Percentiles rank a stretch among this genome's conserved stretches.
phyloP scores from a whole-genome alignment of 2,329 filamentous ascomycete species.

The Pseudohalonectria lignicola region DNA sequence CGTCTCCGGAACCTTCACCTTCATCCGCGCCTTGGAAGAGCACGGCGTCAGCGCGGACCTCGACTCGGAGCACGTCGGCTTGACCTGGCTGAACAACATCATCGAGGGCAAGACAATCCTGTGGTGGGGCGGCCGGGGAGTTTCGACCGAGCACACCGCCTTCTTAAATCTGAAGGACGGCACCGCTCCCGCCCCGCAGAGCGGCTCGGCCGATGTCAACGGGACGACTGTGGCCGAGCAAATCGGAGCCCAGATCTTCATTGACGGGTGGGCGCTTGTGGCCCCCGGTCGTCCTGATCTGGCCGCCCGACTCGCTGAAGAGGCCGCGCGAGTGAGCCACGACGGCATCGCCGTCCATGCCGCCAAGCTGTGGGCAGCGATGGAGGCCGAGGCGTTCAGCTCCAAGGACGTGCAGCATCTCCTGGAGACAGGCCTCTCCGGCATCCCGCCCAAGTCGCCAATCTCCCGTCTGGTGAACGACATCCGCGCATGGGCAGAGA shows the following conservation, averaged over 20 bases:
- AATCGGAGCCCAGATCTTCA: conserved; percentile 26
- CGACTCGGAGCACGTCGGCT: conserved; percentile 12
- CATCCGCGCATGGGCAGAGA: conserved; percentile 16
- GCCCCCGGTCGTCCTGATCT: conserved; percentile 16
- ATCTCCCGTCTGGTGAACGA: conserved; percentile 16
- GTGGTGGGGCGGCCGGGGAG: conserved; percentile 26
- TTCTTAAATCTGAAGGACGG: conserved; percentile 24
- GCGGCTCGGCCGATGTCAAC: conserved; percentile 16
- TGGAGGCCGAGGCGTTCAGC: conserved; percentile 25
- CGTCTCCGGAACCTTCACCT: conserved; percentile 22
- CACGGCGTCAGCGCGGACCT: conserved; percentile 10
- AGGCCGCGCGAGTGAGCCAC: conserved; percentile 23
- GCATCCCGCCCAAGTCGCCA: conserved; percentile 16
- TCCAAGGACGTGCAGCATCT: conserved; percentile 19
- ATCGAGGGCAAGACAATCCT: conserved; percentile 19
- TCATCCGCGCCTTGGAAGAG: conserved; percentile 22
- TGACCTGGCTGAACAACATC: conserved; percentile 20
- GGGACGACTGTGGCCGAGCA: conserved; percentile 21
- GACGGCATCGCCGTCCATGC: conserved; percentile 25
- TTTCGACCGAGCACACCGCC: conserved; percentile 26
- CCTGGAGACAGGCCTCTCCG: conserved; percentile 17
- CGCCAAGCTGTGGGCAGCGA: conserved; percentile 24
- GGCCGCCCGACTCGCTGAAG: conserved; percentile 19
- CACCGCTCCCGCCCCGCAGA: conserved; percentile 19
- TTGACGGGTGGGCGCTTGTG: conserved; percentile 24